A percentile compares a stretch with the other conserved stretches of the same genome.
Evolutionary conservation across 2,329 filamentous ascomycete species (phyloP).

Genomic region (Dothistroma pini): DNA sequence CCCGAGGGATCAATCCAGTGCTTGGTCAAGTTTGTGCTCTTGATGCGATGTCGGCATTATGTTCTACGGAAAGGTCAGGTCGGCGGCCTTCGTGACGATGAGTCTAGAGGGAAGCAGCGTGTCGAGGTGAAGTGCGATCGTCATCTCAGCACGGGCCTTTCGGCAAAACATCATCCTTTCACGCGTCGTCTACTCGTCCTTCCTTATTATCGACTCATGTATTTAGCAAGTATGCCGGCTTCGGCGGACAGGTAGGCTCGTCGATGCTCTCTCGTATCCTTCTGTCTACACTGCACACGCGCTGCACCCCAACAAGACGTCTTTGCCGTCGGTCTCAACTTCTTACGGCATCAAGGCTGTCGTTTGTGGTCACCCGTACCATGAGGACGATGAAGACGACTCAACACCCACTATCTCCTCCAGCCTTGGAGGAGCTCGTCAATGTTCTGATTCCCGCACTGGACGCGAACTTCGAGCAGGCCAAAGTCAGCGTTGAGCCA

Average conservation of each 20-base stretch:
- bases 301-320: background rate
- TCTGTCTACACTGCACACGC: background rate
- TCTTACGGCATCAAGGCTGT: background rate
- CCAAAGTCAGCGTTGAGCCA: conserved; percentile 20
- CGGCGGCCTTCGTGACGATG: background rate
- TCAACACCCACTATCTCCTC: conserved; percentile 24
- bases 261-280: background rate
- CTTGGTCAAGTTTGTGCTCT: background rate
- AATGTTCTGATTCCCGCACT: conserved; percentile 23
- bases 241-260: background rate
- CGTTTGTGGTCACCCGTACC: background rate
- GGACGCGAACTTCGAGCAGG: conserved; percentile 24
- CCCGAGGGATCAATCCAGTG: conserved; percentile 10
- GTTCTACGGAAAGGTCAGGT: too few species aligned
- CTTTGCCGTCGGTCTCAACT: background rate
- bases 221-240: conserved; percentile 1
- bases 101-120: background rate
- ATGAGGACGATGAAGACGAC: conserved; percentile 22
- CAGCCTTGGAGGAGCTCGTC: conserved; percentile 26
- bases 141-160: conserved; percentile 4
- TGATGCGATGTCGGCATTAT: conserved; percentile 5
- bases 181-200: background rate
- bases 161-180: background rate
- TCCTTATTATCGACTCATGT: background rate
- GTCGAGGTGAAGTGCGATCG: conserved; percentile 1